Conservation (phyloP, 73 alveolate genomes). For the Stentor coeruleus region DNA sequence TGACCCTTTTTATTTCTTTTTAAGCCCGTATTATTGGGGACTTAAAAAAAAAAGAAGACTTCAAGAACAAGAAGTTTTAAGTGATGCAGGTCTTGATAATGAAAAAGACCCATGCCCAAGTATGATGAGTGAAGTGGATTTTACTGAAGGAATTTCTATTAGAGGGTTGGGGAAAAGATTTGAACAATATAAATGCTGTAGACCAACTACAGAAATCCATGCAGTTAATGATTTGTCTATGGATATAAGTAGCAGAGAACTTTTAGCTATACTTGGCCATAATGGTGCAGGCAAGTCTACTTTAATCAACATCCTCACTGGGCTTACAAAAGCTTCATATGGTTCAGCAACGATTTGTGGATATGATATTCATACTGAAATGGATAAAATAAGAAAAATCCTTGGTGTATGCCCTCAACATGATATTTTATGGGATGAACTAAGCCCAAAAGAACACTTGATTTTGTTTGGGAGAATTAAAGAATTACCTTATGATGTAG, state of each 20-base stretch:
- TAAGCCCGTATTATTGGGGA: constrained; percentile 39
- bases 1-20: constrained; percentile 39
- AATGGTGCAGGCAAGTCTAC: constrained; percentile 65
- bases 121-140: constrained; percentile 29
- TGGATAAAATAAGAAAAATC: constrained; percentile 38
- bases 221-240: constrained; percentile 43
- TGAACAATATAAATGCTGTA: constrained; percentile 33
- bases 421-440: constrained; percentile 58
- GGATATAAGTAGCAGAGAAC: constrained; percentile 32
- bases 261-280: constrained; percentile 42
- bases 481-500: constrained; percentile 49
- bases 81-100: constrained; percentile 29
- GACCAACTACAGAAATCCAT: constrained; percentile 18
- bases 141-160: constrained; percentile 39
- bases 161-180: constrained; percentile 45
- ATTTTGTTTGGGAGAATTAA: constrained; percentile 54
- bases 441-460: constrained; percentile 60
- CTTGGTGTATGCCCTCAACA: constrained; percentile 65
- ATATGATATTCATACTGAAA: constrained; percentile 34
- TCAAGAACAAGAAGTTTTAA: neutral
- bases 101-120: constrained; percentile 26
- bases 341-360: constrained; percentile 42
- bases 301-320: constrained; percentile 40
- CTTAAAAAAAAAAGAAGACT: neutral
- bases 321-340: constrained; percentile 38